Conservation (phyloP, 345 rosid species). For the Hirschfeldia incana region DNA sequence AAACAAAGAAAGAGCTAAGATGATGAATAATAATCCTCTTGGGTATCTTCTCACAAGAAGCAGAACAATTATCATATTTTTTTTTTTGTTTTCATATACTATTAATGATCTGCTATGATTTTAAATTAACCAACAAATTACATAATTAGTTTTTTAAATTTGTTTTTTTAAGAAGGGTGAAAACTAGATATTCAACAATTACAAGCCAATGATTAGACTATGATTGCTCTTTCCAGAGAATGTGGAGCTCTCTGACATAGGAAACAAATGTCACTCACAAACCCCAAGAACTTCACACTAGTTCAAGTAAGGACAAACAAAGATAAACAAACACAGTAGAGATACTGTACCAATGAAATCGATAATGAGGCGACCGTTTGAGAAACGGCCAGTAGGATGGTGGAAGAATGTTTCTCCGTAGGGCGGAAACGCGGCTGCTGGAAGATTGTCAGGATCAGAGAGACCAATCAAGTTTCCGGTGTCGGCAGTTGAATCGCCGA, state of each 20-base stretch:
- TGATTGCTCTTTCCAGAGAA: background rate
- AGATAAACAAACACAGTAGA: background rate
- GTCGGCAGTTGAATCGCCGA: slow-evolving; percentile 60
- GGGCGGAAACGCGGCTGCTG: slow-evolving; percentile 40
- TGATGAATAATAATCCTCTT: slow-evolving; percentile 1
- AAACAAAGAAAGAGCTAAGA: background rate
- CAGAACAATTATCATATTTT: background rate
- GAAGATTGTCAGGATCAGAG: slow-evolving; percentile 12
- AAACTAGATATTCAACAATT: background rate
- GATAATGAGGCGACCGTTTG: slow-evolving; percentile 53
- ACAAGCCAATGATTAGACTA: background rate
- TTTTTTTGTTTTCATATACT: background rate
- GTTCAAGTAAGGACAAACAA: background rate
- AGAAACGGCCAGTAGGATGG: slow-evolving; percentile 50
- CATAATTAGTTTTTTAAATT: background rate
- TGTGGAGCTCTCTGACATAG: background rate
- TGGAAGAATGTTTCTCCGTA: slow-evolving; percentile 53
- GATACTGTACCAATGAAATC: slow-evolving; percentile 50
- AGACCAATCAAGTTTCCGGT: slow-evolving; percentile 47
- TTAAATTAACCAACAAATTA: background rate
- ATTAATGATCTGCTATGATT: background rate
- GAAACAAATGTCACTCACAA: background rate
- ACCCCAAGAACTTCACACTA: background rate
- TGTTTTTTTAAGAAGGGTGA: background rate
- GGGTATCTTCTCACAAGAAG: slow-evolving; percentile 6